Percentiles rank a stretch among this genome's conserved stretches.
Evolutionary conservation across 805 yeast genomes (phyloP).

Genomic region (Grigorovia humatica): DNA sequence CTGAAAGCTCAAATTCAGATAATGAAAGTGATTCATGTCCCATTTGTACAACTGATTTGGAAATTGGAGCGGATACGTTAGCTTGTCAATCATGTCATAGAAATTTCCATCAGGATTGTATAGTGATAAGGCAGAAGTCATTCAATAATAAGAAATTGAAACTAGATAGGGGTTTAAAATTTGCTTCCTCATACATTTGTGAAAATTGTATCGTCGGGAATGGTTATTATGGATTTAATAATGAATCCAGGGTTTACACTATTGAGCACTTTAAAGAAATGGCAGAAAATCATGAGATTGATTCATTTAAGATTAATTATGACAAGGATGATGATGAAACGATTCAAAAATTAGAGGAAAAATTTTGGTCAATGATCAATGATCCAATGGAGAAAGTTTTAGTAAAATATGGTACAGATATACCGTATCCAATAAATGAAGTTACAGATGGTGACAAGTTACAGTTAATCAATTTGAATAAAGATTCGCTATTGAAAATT

Average conservation of each 20-base stretch:
- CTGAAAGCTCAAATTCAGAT: conserved; percentile 18
- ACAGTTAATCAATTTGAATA: conserved; percentile 58
- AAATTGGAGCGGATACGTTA: conserved; percentile 30
- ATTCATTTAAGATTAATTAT: conserved; percentile 18
- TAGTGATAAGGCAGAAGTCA: too few relatives aligned
- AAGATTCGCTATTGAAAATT: conserved; percentile 58
- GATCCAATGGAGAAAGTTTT: conserved; percentile 27
- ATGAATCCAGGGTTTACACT: conserved; percentile 43
- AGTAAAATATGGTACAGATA: conserved; percentile 78
- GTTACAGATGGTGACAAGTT: conserved; percentile 39
- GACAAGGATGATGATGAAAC: background rate
- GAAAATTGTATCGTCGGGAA: conserved; percentile 76
- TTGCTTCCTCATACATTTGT: conserved; percentile 61
- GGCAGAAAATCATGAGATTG: conserved; percentile 34
- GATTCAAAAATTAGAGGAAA: conserved; percentile 42
- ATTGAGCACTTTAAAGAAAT: conserved; percentile 49
- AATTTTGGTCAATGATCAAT: conserved; percentile 55
- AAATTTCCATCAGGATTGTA: conserved; percentile 40
- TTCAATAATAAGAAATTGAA: background rate
- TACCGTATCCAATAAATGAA: conserved; percentile 35
- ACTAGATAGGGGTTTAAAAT: background rate
- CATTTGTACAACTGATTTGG: conserved; percentile 32
- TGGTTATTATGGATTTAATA: conserved; percentile 83
- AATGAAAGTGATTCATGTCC: conserved; percentile 42
- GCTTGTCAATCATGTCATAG: conserved; percentile 69